Percentiles rank a stretch among this genome's conserved stretches.
These are phyloP conservation scores for Neurospora sublineolata DNA, from an alignment of 495 filamentous ascomycete species.

Conservation along the genomic window DNA sequence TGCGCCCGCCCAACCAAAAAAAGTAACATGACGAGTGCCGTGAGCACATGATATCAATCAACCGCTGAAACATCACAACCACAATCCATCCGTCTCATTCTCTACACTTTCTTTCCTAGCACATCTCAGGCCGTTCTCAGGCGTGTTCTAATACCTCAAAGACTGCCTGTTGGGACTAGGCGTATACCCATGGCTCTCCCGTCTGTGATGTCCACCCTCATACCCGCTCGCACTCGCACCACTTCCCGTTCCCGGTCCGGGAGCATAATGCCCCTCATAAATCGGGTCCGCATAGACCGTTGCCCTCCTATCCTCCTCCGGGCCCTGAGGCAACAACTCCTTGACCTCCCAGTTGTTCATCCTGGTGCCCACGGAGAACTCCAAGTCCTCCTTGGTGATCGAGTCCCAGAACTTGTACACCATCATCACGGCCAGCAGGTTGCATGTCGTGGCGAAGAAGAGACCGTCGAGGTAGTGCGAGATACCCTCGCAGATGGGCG, in stretches of 20 bases:
- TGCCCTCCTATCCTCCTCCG: conserved; percentile 74
- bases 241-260: neutral
- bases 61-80: neutral
- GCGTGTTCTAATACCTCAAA: neutral
- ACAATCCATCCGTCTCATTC: neutral
- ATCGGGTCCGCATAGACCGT: conserved; percentile 65
- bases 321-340: conserved; percentile 48
- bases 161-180: neutral
- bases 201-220: neutral
- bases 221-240: neutral
- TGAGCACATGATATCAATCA: neutral
- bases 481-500: conserved; percentile 69
- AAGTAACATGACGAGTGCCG: neutral
- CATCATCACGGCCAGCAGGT: conserved; percentile 97
- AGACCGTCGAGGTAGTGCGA: conserved; percentile 92
- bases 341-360: conserved; percentile 99
- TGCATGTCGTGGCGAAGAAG: conserved; percentile 90
- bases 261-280: conserved; percentile 10
- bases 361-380: conserved; percentile 92
- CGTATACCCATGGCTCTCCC: neutral
- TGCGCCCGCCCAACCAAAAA: neutral
- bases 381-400: conserved; percentile 95
- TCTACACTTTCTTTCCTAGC: neutral
- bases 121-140: neutral
- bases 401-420: conserved; percentile 99